Evolutionary conservation across 1,139 yeast species (phyloP).

Genomic region (Candida mesenterica): DNA sequence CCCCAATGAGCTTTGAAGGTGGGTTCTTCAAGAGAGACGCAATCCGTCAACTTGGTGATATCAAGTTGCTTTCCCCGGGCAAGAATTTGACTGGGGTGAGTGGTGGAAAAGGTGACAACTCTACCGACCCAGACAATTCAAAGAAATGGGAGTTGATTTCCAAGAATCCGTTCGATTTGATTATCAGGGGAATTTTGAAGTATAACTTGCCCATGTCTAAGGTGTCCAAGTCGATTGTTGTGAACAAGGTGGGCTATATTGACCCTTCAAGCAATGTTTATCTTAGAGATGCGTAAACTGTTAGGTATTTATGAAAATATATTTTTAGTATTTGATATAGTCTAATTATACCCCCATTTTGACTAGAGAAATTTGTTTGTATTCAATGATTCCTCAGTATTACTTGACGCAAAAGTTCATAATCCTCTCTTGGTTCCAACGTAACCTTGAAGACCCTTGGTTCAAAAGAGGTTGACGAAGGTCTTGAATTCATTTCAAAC

Average conservation of each 20-base stretch:
- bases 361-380: background rate
- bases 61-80: slow-evolving; percentile 77
- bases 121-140: slow-evolving; percentile 35
- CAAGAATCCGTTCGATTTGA: slow-evolving; percentile 81
- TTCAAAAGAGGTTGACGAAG: slow-evolving; percentile 60
- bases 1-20: slow-evolving; percentile 74
- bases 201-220: slow-evolving; percentile 70
- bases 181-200: slow-evolving; percentile 77
- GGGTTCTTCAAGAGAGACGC: slow-evolving; percentile 68
- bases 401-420: too few species aligned
- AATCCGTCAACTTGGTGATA: slow-evolving; percentile 59
- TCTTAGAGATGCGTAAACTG: background rate
- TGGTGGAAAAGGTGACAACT: slow-evolving; percentile 11
- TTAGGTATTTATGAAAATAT: slow-evolving; percentile 3
- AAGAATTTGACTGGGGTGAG: slow-evolving; percentile 47
- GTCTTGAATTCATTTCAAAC: slow-evolving; percentile 45
- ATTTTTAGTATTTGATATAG: slow-evolving; percentile 10
- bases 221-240: slow-evolving; percentile 55
- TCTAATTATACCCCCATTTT: slow-evolving; percentile 1
- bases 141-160: slow-evolving; percentile 75
- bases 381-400: too few species aligned
- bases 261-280: slow-evolving; percentile 42
- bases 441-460: slow-evolving; percentile 47
- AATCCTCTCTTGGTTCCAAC: too few species aligned
- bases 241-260: slow-evolving; percentile 57